Percentiles rank a stretch among this genome's conserved stretches.
Conservation (phyloP, 2,329 filamentous ascomycete genomes). For the Amauroascus verrucosus region DNA sequence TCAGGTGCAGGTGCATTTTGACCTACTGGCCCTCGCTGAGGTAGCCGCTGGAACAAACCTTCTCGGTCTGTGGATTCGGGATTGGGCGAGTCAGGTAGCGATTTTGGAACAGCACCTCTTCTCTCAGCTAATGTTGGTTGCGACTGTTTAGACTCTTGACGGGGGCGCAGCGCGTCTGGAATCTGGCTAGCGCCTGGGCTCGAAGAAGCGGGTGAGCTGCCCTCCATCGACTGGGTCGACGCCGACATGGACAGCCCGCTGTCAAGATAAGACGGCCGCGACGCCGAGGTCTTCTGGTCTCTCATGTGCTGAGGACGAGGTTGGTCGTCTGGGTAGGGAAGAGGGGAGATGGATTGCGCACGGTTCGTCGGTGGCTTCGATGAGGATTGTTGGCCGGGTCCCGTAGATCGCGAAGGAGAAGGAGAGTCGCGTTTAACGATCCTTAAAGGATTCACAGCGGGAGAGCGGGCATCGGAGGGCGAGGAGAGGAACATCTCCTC, state of each 20-base stretch:
- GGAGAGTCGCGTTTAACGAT: constrained; percentile 71
- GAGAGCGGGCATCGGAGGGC: constrained; percentile 51
- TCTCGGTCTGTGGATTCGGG: constrained; percentile 66
- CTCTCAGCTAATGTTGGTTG: constrained; percentile 63
- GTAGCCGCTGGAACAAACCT: constrained; percentile 63
- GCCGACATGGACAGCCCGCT: constrained; percentile 19
- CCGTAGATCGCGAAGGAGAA: constrained; percentile 37
- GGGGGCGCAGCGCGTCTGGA: constrained; percentile 33
- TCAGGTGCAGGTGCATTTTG: constrained; percentile 7
- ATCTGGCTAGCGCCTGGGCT: constrained; percentile 28
- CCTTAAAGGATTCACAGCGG: constrained; percentile 70
- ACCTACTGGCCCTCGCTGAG: constrained; percentile 34
- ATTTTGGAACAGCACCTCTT: constrained; percentile 62
- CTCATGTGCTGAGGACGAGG: constrained; percentile 30
- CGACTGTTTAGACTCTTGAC: constrained; percentile 46
- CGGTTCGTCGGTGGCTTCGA: constrained; percentile 39
- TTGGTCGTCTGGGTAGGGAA: constrained; percentile 64
- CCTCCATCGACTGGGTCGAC: constrained; percentile 15
- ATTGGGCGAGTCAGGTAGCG: constrained; percentile 71
- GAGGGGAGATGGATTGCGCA: constrained; percentile 55
- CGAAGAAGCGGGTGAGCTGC: constrained; percentile 24
- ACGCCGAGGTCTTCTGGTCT: constrained; percentile 24
- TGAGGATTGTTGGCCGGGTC: constrained; percentile 19
- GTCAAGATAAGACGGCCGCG: constrained; percentile 29
- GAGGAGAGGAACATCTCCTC: constrained; percentile 70